Evolutionary conservation across 805 yeast genomes (phyloP).

Genomic region (Candida ipomoeae): DNA sequence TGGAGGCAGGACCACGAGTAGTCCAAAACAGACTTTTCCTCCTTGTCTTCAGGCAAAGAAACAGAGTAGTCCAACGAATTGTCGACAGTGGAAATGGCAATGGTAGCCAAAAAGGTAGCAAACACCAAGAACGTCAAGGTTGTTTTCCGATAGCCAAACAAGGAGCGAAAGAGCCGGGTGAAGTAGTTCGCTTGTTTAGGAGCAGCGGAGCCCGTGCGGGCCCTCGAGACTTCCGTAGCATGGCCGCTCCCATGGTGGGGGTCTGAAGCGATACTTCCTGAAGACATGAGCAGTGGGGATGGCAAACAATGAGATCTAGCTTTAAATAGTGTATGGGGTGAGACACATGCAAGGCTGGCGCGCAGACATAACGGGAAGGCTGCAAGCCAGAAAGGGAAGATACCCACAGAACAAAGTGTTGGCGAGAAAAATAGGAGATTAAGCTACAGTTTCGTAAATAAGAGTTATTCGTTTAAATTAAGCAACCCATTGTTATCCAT

Average conservation of each 20-base stretch:
- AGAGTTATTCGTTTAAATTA: background rate
- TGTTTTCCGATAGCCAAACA: conserved; percentile 71
- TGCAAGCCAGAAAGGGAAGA: background rate
- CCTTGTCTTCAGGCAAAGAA: conserved; percentile 39
- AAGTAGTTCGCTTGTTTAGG: conserved; percentile 17
- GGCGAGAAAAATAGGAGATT: no score
- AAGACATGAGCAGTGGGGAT: background rate
- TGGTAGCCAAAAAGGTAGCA: conserved; percentile 42
- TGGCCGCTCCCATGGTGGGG: background rate
- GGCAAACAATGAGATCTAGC: background rate
- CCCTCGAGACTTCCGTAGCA: background rate
- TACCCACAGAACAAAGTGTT: background rate
- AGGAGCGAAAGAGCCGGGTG: conserved; percentile 36
- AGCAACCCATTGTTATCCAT: background rate
- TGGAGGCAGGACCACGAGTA: conserved; percentile 73
- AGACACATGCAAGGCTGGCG: conserved; percentile 1
- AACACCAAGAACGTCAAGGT: conserved; percentile 56
- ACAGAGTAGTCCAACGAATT: conserved; percentile 39
- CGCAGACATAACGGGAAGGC: conserved; percentile 1
- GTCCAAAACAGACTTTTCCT: conserved; percentile 30
- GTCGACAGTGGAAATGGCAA: conserved; percentile 35
- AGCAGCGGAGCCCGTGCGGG: background rate
- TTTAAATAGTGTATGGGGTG: background rate
- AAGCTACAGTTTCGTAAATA: no score
- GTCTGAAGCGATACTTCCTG: conserved; percentile 3